phyloP scores from a whole-genome alignment of 345 rosid species.

The Eucalyptus tenuipes region DNA sequence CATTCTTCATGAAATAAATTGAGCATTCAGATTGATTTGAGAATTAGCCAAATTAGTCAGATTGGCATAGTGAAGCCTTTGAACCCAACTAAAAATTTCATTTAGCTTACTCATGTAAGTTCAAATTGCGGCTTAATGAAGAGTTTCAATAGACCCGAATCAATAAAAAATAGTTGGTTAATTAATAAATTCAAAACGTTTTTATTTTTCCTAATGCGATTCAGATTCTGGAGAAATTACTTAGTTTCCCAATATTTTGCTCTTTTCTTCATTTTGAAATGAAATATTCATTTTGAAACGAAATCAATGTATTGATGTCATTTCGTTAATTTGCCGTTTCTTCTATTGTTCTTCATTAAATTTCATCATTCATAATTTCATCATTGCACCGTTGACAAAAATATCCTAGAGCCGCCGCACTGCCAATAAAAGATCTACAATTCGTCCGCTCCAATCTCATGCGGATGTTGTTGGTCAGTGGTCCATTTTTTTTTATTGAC shows the following conservation, averaged over 20 bases:
- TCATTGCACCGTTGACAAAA: background rate
- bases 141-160: background rate
- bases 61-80: background rate
- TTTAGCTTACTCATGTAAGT: background rate
- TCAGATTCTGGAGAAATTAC: background rate
- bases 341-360: background rate
- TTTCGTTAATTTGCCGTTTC: background rate
- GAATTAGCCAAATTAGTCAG: background rate
- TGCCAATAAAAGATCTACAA: background rate
- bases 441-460: background rate
- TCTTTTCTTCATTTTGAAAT: background rate
- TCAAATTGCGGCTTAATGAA: background rate
- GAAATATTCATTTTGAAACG: background rate
- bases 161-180: background rate
- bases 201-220: background rate
- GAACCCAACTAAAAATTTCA: background rate
- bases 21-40: background rate
- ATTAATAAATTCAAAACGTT: background rate
- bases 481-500: background rate
- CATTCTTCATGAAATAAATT: background rate
- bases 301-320: background rate
- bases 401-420: background rate
- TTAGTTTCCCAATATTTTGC: background rate
- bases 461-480: background rate
- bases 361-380: background rate